Base-by-base conservation (phyloP, 2,329 filamentous ascomycete genomes). In the Tolypocladium cylindrosporum region DNA sequence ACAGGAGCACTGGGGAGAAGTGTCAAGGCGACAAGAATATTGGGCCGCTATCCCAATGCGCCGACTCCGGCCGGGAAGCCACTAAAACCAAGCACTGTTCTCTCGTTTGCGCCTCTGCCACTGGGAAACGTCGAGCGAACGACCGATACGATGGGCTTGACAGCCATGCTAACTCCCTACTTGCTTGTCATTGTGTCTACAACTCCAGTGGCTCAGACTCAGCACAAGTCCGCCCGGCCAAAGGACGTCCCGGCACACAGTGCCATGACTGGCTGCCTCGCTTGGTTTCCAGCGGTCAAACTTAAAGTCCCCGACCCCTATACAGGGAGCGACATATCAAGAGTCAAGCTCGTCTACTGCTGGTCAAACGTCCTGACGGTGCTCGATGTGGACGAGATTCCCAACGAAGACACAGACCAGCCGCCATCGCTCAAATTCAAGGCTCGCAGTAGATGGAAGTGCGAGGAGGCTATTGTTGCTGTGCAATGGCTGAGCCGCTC, bases 301-400 rank as follows among this genome's bases (percentile, higher is more conserved):
- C 77, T 99, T 50, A 97, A 97, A 71, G 83, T 84, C 19, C 82
- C 85, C 11, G 86, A 91, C 61, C 77, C 83, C 1, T 79, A 82
- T 53, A 84, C 83, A 0, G 85, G 84, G 6, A 88, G 85, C 65
- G 82, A 86, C 9, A 79, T 87, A 11, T 92, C 90, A 21, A 88
- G 86, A 67, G 89, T 88, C 42, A 97, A 99, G 71, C 81, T 99
- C 21, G 93, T 90, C 0, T 99, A 99, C 74, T 97, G 92, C 72
- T 99, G 94, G 94, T 97, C 94, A 2, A 97, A 97, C 67, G 85
- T 97, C n/a, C 76, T 99, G 63, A 97, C 92, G 0, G 87, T 99
- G 6, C 76, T 99, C 31, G 94, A 99, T 62, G 85, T 97, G 13
- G 86, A 93, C 55, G 88, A 94, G 64, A 77, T 86, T 14, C 80